Evolutionary conservation across 2,329 filamentous ascomycete genomes (phyloP), one percentile per base, ranked within the genome.

Genomic region (Zymoseptoria pseudotritici): DNA sequence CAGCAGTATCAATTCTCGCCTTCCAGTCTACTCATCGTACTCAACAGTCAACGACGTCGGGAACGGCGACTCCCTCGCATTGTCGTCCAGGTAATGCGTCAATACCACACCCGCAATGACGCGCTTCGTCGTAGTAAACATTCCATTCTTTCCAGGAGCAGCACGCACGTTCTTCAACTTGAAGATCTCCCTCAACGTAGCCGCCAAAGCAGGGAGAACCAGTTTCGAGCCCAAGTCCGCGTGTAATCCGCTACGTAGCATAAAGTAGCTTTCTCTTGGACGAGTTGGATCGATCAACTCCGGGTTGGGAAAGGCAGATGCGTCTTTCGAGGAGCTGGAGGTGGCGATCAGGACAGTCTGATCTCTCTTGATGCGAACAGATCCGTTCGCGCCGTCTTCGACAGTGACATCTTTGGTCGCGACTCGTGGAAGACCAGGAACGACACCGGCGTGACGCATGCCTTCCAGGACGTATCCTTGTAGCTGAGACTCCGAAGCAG

Each of bases 381-480:
- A 73, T 10, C 80, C 80, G 17, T 79, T 77, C 2, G 67, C 71
- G 54, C 80, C 80, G 65, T 82, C 80, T 31, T 69, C 61, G 64
- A 80, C 62, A 0, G 70, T 75, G 4, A 75, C 66, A 58, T 79
- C 77, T 53, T 72, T 73, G 17, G 76, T 73, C 3, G 79, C 79
- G 10, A 81, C 73, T 57, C 80, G 79, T n/a, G 79, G 77, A 1
- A 82, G 70, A n/a, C 80, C 80, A 0, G 80, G 79, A 1, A 82
- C 76, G 1, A 80, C 77, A 19, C 79, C 78, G 5, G 78, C 77
- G 65, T 81, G 80, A 10, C 80, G 77, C 78, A 82, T 82, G 50
- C 80, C 81, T 67, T 83, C 81, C 63, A 76, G 81, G 2, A 82
- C 79, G 68, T 80, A 83, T 11, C 80, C 79, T 63, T 80, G 77